These are phyloP conservation scores for Aspergillus affinis DNA, from an alignment of 495 filamentous ascomycete species.

Conservation along the genomic window DNA sequence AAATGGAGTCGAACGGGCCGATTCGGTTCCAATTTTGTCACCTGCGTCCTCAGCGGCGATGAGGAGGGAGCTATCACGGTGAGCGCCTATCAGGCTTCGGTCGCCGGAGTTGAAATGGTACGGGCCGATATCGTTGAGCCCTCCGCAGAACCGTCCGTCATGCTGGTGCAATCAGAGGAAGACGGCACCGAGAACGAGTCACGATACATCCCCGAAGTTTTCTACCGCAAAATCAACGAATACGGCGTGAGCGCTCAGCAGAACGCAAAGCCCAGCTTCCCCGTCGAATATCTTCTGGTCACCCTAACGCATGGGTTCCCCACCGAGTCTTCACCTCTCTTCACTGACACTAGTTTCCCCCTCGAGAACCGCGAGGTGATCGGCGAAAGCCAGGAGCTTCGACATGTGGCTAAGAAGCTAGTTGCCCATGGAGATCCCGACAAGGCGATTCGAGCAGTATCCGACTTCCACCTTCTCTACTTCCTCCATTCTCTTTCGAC, in stretches of 20 bases:
- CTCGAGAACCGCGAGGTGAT: conserved; percentile 87
- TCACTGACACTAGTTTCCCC: conserved; percentile 70
- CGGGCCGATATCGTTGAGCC: conserved; percentile 93
- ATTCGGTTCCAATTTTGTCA: conserved; percentile 97
- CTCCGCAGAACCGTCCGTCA: conserved; percentile 85
- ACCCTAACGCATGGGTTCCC: conserved; percentile 98
- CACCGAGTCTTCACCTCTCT: conserved; percentile 69
- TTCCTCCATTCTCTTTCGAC: conserved; percentile 80
- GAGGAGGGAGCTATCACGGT: conserved; percentile 85
- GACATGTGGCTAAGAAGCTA: conserved; percentile 59
- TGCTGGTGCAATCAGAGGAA: conserved; percentile 93
- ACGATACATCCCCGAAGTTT: conserved; percentile 95
- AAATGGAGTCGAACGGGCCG: conserved; percentile 96
- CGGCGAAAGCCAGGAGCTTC: conserved; percentile 77
- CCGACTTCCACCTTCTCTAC: conserved; percentile 90
- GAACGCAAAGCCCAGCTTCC: conserved; percentile 94
- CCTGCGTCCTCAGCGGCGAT: conserved; percentile 90
- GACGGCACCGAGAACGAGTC: conserved; percentile 67
- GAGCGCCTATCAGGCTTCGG: conserved; percentile 90
- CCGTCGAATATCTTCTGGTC: conserved; percentile 92
- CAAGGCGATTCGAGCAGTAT: conserved; percentile 65
- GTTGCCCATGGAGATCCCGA: conserved; percentile 59
- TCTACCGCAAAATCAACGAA: conserved; percentile 93
- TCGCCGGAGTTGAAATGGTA: conserved; percentile 95
- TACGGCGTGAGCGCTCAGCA: conserved; percentile 95